Base-by-base conservation (phyloP, 2,329 filamentous ascomycete genomes). In the Juglanconis oblonga region DNA sequence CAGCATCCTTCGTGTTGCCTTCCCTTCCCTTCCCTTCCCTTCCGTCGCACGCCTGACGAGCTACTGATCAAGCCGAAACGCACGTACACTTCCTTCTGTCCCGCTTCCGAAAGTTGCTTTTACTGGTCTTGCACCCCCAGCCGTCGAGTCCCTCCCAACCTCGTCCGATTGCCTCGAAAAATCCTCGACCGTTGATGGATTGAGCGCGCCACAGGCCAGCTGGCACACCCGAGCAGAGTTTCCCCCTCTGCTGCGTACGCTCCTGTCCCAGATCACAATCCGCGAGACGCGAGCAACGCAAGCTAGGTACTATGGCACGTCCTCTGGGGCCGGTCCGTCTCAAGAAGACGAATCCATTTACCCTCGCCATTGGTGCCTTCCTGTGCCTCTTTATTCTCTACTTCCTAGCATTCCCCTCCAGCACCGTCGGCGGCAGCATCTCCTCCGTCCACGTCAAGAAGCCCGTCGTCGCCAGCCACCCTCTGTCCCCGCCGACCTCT, bases 311-410 rank as follows among this genome's bases (percentile, higher is more conserved):
- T 52, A 84, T 84, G 81, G 79, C 81, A 70, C 79, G 81, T 72
- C 77, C 82, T 73, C 79, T 87, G 79, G 83, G 84, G 70, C 79
- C 84, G 67, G 81, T 85, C 67, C 90, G 91, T 77, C 84, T 94
- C 72, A 91, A 91, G 78, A 89, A 90, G 78, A 86, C 88, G 72
- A 95, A 87, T 76, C 88, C 91, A 64, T 81, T 90, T 70, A 94
- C 89, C 57, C 78, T 94, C 65, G 73, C 88, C 67, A 81, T 96
- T 66, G 90, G 90, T 68, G 81, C 79, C 66, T 76, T 91, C 60
- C 82, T 95, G 61, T 87, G 87, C 73, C 82, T 95, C 71, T 85
- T 89, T 77, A 85, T 90, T 76, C 73, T 91, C 73, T 76, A 84
- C 78, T 87, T 88, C 71, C 73, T 88, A 66, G 71, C 87, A 66